Percentiles rank a stretch among this genome's conserved stretches.
Conservation (phyloP, 2,329 filamentous ascomycete species). For the Trichoderma pleuroti region DNA sequence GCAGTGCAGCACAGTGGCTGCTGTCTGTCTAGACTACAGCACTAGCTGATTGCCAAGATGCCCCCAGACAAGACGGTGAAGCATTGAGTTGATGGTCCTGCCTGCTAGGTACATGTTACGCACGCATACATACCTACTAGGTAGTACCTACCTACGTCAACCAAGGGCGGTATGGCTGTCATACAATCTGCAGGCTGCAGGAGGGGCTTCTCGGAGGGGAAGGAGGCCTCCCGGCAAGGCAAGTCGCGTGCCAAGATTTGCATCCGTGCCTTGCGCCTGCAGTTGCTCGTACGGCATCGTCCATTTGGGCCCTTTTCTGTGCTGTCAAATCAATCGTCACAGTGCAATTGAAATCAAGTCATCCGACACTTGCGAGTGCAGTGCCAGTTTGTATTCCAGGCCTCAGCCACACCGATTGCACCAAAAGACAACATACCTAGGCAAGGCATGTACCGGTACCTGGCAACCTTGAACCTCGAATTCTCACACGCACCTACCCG, state of each 20-base stretch:
- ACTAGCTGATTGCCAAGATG: not conserved
- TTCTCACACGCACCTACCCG: not conserved
- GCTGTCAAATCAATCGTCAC: not conserved
- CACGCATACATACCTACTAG: not conserved
- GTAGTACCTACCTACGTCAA: too few relatives aligned
- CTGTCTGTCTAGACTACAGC: not conserved
- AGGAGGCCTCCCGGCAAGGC: constrained; percentile 13
- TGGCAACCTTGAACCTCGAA: not conserved
- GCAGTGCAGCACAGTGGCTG: not conserved
- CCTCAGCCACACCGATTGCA: not conserved
- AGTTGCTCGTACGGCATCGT: not conserved
- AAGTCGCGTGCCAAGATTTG: not conserved
- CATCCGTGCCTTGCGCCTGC: not conserved
- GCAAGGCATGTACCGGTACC: not conserved
- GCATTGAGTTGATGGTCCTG: too few relatives aligned
- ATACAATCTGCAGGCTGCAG: not conserved
- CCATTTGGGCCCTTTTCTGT: not conserved
- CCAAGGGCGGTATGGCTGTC: not conserved
- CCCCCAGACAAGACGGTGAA: not conserved
- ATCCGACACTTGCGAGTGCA: not conserved
- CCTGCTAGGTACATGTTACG: not conserved
- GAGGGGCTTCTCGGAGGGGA: not conserved
- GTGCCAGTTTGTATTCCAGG: not conserved
- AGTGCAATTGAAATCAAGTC: not conserved
- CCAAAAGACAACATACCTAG: too few relatives aligned